A percentile compares a stretch with the other conserved stretches of the same genome.
Conservation (phyloP, 148 eudicot genomes). For the Drosera capensis region DNA sequence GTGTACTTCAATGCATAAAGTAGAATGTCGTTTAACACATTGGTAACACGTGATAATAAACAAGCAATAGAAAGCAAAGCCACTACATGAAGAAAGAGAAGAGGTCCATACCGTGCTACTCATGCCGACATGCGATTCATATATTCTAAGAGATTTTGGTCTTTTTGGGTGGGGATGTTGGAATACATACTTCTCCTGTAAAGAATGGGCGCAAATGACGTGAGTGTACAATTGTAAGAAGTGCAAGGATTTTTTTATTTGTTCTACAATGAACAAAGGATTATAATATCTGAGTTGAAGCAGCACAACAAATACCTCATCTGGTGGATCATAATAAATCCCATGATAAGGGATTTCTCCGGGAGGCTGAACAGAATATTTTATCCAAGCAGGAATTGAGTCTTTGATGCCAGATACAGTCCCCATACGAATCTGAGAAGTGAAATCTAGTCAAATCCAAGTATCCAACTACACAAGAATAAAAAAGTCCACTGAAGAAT, state of each 20-base stretch:
- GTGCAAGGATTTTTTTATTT: background rate
- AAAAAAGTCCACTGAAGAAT: background rate
- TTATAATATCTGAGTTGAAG: no score
- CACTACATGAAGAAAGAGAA: background rate
- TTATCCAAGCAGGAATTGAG: constrained; percentile 98
- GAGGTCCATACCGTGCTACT: constrained; percentile 72
- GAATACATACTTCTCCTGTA: constrained; percentile 72
- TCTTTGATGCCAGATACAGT: constrained; percentile 95
- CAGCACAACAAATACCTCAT: no score
- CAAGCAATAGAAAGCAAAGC: background rate
- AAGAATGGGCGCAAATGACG: constrained; percentile 9
- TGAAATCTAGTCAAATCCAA: background rate
- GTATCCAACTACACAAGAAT: background rate
- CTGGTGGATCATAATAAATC: constrained; percentile 94
- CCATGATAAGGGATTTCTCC: constrained; percentile 90
- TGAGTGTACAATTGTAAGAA: constrained; percentile 1
- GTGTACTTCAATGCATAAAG: no score
- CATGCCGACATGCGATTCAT: constrained; percentile 95
- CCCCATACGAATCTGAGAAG: constrained; percentile 81
- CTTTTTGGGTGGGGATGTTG: constrained; percentile 80
- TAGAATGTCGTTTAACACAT: background rate
- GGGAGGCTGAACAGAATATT: constrained; percentile 83
- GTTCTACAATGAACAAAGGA: no score
- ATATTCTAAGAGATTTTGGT: constrained; percentile 84
- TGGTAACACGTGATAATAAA: background rate